Conservation (phyloP, 129 eudicot genomes). For the Calendula officinalis region DNA sequence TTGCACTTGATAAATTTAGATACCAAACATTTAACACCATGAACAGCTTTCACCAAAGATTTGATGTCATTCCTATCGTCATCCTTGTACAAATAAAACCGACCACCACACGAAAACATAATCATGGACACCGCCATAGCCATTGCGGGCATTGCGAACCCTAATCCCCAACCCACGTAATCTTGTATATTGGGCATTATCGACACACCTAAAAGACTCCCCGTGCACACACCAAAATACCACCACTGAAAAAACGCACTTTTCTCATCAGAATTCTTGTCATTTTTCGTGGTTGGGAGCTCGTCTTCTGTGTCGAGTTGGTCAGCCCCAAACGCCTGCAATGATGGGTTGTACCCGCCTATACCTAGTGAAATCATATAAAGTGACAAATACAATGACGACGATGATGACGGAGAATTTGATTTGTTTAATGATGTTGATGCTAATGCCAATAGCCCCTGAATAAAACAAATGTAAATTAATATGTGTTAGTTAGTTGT, state of each 20-base stretch:
- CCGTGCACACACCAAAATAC: conserved; percentile 91
- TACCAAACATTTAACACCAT: conserved; percentile 35
- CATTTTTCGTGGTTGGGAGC: conserved; percentile 49
- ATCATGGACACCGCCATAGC: conserved; percentile 59
- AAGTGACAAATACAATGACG: conserved; percentile 68
- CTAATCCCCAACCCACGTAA: conserved; percentile 90
- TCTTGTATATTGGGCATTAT: conserved; percentile 87
- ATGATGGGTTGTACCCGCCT: conserved; percentile 90
- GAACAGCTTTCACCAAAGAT: conserved; percentile 34
- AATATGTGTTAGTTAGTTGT: background rate
- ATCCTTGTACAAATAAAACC: conserved; percentile 46
- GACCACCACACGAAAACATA: conserved; percentile 60
- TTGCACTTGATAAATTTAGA: conserved; percentile 30
- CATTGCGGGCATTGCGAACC: conserved; percentile 83
- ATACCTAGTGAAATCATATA: conserved; percentile 78
- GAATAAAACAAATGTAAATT: background rate
- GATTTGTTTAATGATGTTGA: conserved; percentile 63
- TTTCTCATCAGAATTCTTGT: conserved; percentile 38
- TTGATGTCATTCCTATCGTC: conserved; percentile 23
- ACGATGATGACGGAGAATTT: conserved; percentile 33
- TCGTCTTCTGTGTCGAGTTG: conserved; percentile 63
- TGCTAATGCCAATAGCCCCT: conserved; percentile 89
- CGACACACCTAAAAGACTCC: conserved; percentile 82
- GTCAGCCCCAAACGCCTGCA: conserved; percentile 94
- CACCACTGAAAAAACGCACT: conserved; percentile 88